A percentile compares a stretch with the other conserved stretches of the same genome.
Conservation (phyloP, 768 basidiomycete genomes). For the Ephemerocybe angulata region DNA sequence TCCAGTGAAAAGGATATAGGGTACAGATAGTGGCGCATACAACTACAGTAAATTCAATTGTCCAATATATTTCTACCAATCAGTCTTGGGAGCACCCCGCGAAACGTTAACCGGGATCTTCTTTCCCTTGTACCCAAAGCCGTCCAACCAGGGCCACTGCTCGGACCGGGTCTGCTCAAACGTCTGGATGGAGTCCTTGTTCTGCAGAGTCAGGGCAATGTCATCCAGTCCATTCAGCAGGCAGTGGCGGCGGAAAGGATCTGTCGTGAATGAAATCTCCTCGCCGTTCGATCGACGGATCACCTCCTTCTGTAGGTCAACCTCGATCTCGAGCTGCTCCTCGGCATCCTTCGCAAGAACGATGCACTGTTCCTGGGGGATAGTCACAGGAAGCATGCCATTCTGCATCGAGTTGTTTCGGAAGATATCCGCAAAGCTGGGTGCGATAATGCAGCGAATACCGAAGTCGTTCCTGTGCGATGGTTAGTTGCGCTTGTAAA, state of each 20-base stretch:
- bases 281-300: conserved; percentile 73
- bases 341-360: conserved; percentile 75
- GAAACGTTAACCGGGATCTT: conserved; percentile 59
- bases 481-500: not conserved
- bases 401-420: conserved; percentile 89
- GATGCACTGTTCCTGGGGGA: conserved; percentile 69
- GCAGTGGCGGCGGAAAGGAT: conserved; percentile 90
- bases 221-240: conserved; percentile 95
- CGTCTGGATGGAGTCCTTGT: conserved; percentile 59
- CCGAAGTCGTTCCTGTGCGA: conserved; percentile 68
- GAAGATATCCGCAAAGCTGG: conserved; percentile 91
- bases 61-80: conserved; percentile 54
- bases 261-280: conserved; percentile 74
- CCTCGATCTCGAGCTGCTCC: conserved; percentile 70
- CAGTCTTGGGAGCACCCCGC: conserved; percentile 49
- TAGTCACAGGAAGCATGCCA: conserved; percentile 78
- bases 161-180: conserved; percentile 80
- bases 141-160: conserved; percentile 95
- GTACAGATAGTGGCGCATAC: too few species aligned
- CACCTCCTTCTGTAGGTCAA: conserved; percentile 81
- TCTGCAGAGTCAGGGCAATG: conserved; percentile 90
- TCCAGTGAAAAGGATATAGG: too few species aligned
- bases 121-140: conserved; percentile 80
- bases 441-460: conserved; percentile 82
- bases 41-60: not conserved